A percentile compares a stretch with the other conserved stretches of the same genome.
These are phyloP conservation scores for Ceratocystis cubensis DNA, from an alignment of 2,329 filamentous ascomycete genomes.

Conservation along the genomic window DNA sequence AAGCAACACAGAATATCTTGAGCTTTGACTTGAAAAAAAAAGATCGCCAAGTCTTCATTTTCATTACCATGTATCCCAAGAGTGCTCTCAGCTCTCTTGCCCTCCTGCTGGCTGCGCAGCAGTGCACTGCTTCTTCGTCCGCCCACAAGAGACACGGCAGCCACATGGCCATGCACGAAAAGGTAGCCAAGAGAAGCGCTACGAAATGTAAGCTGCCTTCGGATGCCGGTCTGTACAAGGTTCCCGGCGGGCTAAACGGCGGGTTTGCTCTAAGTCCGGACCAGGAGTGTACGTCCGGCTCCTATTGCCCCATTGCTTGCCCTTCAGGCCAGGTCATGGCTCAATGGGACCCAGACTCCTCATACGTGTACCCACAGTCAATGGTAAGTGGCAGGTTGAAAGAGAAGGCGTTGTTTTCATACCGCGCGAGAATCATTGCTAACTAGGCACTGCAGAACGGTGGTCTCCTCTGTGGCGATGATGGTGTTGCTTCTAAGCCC, in stretches of 20 bases:
- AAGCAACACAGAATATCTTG: neutral
- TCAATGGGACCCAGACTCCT: conserved; percentile 63
- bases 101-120: conserved; percentile 22
- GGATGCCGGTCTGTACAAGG: conserved; percentile 51
- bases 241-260: conserved; percentile 51
- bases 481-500: conserved; percentile 55
- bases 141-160: conserved; percentile 11
- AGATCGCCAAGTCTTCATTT: neutral
- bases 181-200: conserved; percentile 21
- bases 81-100: conserved; percentile 25
- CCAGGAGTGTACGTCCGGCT: conserved; percentile 52
- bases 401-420: neutral
- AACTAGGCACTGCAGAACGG: conserved; percentile 43
- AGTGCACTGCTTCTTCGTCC: conserved; percentile 12
- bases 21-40: too few relatives aligned
- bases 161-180: conserved; percentile 19
- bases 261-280: conserved; percentile 75
- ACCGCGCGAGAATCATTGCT: conserved; percentile 14
- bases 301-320: conserved; percentile 66
- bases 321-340: conserved; percentile 62
- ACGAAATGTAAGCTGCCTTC: conserved; percentile 51
- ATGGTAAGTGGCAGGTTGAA: conserved; percentile 43
- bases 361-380: conserved; percentile 55
- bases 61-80: conserved; percentile 24
- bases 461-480: conserved; percentile 57